Evolutionary conservation across 192 early-diverging fungal genomes (phyloP).

Genomic region (Coemansia sp.): DNA sequence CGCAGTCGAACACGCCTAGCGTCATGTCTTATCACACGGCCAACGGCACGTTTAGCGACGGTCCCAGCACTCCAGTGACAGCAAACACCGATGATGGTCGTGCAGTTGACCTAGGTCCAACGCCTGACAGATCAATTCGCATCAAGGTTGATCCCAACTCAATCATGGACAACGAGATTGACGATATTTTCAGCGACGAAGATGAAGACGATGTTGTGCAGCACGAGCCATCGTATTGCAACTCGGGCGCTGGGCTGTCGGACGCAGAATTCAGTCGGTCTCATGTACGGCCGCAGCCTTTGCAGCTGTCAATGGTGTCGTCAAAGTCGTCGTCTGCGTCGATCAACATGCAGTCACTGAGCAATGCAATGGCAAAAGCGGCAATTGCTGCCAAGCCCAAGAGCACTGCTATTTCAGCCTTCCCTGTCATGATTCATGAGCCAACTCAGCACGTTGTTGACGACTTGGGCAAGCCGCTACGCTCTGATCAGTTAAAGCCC

Average conservation of each 20-base stretch:
- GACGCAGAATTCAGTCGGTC: neutral
- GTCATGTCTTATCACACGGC: constrained; percentile 41
- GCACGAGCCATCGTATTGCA: constrained; percentile 45
- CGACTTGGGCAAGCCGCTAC: constrained; percentile 5
- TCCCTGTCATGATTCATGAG: constrained; percentile 28
- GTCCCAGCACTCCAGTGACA: constrained; percentile 1
- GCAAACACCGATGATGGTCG: neutral
- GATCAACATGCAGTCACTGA: constrained; percentile 42
- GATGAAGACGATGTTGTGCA: constrained; percentile 48
- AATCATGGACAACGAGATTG: constrained; percentile 31
- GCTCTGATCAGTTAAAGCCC: constrained; percentile 11
- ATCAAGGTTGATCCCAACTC: constrained; percentile 36
- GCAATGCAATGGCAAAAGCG: constrained; percentile 25
- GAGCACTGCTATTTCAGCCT: constrained; percentile 26
- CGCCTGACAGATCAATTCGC: constrained; percentile 29
- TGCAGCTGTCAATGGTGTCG: constrained; percentile 11
- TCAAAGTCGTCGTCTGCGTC: constrained; percentile 25
- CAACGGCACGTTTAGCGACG: constrained; percentile 26
- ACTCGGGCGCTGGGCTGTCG: constrained; percentile 37
- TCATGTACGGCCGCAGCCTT: neutral
- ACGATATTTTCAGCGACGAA: constrained; percentile 51
- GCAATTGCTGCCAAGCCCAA: neutral
- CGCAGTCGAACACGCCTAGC: constrained; percentile 30
- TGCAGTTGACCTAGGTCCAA: neutral
- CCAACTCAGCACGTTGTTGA: constrained; percentile 10